A percentile compares a stretch with the other conserved stretches of the same genome.
These are phyloP conservation scores for Neopestalotiopsis sp. DNA, from an alignment of 2,329 filamentous ascomycete genomes.

Conservation along the genomic window DNA sequence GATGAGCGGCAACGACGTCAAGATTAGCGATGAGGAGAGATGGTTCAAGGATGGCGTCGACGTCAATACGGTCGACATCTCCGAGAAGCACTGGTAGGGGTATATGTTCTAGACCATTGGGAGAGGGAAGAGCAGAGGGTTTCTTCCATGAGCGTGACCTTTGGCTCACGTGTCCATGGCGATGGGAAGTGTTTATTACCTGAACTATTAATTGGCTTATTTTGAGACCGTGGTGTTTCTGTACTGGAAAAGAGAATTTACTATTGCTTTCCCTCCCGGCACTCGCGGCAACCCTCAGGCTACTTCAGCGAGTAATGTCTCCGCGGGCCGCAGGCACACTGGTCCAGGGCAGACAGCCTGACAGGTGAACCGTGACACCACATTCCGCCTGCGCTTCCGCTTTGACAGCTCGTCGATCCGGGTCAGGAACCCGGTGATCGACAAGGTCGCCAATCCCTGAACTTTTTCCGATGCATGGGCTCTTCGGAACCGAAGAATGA, in stretches of 20 bases:
- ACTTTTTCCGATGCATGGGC: neutral
- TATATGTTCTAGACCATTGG: neutral
- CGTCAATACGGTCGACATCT: conserved; percentile 69
- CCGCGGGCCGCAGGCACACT: neutral
- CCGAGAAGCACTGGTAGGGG: conserved; percentile 71
- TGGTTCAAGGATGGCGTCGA: conserved; percentile 76
- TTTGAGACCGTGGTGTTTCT: too few species aligned
- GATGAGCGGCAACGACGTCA: conserved; percentile 78
- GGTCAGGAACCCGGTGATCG: neutral
- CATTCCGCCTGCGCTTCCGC: neutral
- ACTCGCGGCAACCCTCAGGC: neutral
- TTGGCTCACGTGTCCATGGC: too few species aligned
- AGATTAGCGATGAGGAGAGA: conserved; percentile 63
- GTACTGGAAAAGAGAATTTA: too few species aligned
- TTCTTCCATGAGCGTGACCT: neutral
- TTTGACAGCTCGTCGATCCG: conserved; percentile 7
- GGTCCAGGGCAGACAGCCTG: neutral
- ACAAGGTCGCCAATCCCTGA: neutral
- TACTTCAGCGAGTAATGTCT: neutral
- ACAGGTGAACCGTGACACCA: neutral
- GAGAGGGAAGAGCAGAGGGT: neutral
- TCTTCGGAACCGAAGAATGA: neutral
- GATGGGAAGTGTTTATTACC: too few species aligned
- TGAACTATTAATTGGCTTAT: too few species aligned
- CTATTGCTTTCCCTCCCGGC: neutral